phyloP scores from a whole-genome alignment of 352 stramenopile genomes.

The Phytophthora palmivora region DNA sequence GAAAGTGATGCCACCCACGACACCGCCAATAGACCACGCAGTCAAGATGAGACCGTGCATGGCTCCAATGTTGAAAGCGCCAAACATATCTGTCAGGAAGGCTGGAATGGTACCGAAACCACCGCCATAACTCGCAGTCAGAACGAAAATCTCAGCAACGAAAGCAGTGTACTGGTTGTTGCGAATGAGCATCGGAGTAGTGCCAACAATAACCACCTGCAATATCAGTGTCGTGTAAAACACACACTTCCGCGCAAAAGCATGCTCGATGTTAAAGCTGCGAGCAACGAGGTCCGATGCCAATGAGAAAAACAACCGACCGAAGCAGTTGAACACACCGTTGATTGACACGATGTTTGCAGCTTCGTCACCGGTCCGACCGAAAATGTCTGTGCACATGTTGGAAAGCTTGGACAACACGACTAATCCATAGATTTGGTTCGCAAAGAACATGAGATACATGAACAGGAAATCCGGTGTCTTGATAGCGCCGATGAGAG shows the following conservation, averaged over 20 bases:
- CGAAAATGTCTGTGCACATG: conserved; percentile 69
- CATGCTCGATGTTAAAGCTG: conserved; percentile 60
- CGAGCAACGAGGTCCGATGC: conserved; percentile 54
- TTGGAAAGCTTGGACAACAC: conserved; percentile 71
- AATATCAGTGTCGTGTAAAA: conserved; percentile 64
- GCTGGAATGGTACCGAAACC: too few relatives aligned
- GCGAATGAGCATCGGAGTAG: conserved; percentile 62
- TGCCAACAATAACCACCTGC: conserved; percentile 70
- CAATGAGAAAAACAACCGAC: conserved; percentile 56
- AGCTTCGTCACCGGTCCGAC: conserved; percentile 39
- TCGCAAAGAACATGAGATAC: conserved; percentile 77
- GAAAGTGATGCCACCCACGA: too few relatives aligned
- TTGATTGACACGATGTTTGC: conserved; percentile 73
- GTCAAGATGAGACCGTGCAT: conserved; percentile 86
- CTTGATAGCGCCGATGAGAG: conserved; percentile 61
- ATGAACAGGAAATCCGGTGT: conserved; percentile 69
- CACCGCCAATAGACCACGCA: too few relatives aligned
- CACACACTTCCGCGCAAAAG: conserved; percentile 63
- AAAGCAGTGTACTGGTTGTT: conserved; percentile 68
- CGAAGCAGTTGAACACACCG: conserved; percentile 70
- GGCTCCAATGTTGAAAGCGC: conserved; percentile 81
- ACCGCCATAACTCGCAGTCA: conserved; percentile 77
- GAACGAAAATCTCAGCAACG: conserved; percentile 63
- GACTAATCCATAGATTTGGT: conserved; percentile 69
- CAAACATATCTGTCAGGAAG: conserved; percentile 89